These are phyloP conservation scores for Xylariales sp. DNA, from an alignment of 2,329 filamentous ascomycete species.

Conservation along the genomic window DNA sequence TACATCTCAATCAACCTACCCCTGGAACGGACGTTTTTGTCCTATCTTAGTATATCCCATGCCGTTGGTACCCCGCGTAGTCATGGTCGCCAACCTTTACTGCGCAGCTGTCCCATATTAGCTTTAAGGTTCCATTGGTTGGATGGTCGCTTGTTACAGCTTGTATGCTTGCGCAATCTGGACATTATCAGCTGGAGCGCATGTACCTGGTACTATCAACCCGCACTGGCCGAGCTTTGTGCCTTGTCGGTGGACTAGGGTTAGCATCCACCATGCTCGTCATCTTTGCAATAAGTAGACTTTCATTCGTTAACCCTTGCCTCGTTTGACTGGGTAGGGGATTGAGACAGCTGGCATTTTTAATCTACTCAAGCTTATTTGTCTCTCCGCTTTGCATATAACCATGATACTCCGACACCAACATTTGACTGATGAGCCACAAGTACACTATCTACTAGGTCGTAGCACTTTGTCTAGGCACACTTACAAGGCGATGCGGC, in stretches of 20 bases:
- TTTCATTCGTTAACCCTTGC: too few relatives aligned
- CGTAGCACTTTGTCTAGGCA: too few relatives aligned
- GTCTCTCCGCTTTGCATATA: too few relatives aligned
- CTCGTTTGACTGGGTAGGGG: too few relatives aligned
- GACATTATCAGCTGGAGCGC: constrained; percentile 26
- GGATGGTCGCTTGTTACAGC: constrained; percentile 52
- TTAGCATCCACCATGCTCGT: constrained; percentile 14
- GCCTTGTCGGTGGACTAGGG: constrained; percentile 28
- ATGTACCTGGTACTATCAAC: constrained; percentile 27
- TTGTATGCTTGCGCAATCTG: constrained; percentile 37
- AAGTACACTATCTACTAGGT: too few relatives aligned
- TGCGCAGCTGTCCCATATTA: constrained; percentile 33
- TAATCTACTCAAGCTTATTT: too few relatives aligned
- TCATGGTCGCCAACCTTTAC: constrained; percentile 63
- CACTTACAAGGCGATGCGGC: too few relatives aligned
- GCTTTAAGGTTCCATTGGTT: constrained; percentile 55
- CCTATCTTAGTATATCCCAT: constrained; percentile 66
- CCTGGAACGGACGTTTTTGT: constrained; percentile 69
- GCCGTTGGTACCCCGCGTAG: constrained; percentile 63
- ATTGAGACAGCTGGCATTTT: too few relatives aligned
- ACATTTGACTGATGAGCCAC: too few relatives aligned
- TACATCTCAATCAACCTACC: too few relatives aligned
- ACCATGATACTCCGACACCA: too few relatives aligned
- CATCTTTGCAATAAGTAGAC: constrained; percentile 13
- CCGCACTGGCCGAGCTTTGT: constrained; percentile 24